Conservation (phyloP, 2,329 filamentous ascomycete species). For the Ophiostoma perfectum region DNA sequence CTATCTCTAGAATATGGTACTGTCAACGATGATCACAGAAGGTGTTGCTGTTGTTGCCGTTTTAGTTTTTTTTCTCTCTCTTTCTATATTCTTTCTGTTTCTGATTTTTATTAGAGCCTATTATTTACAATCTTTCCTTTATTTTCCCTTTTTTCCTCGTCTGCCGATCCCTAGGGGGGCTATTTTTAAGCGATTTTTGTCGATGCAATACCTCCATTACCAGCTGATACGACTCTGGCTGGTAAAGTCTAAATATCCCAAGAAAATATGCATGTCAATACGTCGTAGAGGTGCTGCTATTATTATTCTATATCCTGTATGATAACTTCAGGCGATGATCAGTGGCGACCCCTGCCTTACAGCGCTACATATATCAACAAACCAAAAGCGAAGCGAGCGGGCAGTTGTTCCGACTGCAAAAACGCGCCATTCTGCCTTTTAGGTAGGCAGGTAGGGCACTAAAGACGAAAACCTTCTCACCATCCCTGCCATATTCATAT, state of each 20-base stretch:
- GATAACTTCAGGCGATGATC: too few species aligned
- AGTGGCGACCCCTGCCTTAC: neutral
- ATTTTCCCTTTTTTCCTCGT: neutral
- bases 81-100: neutral
- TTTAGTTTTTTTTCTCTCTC: neutral
- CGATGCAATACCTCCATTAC: neutral
- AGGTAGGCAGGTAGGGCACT: too few species aligned
- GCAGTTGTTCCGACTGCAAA: neutral
- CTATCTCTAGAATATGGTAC: neutral
- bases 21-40: neutral
- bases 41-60: neutral
- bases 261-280: constrained; percentile 5
- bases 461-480: constrained; percentile 9
- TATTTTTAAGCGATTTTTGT: neutral
- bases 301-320: neutral
- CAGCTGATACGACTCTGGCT: neutral
- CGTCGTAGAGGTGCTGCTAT: neutral
- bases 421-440: constrained; percentile 1
- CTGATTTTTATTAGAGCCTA: too few species aligned
- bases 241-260: constrained; percentile 1
- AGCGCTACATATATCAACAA: constrained; percentile 6
- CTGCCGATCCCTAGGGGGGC: constrained; percentile 5
- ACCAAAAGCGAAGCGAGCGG: constrained; percentile 4
- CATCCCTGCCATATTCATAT: neutral
- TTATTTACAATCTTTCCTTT: neutral